Evolutionary conservation across 306 rosid species (phyloP).

Genomic region (Castanopsis chinensis): DNA sequence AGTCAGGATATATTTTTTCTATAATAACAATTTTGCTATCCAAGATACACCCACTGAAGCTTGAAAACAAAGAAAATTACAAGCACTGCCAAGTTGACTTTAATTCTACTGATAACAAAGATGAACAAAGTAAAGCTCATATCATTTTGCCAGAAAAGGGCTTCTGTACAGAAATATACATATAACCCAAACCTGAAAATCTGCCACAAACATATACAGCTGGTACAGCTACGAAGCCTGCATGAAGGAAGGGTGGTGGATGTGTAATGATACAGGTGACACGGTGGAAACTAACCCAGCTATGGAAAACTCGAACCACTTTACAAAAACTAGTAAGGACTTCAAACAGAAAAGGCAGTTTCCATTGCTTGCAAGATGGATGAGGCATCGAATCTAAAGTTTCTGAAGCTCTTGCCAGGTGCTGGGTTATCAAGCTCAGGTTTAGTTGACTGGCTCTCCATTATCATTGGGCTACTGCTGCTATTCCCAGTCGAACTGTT

Average conservation of each 20-base stretch:
- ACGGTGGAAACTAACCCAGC: constrained; percentile 23
- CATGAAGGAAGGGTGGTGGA: constrained; percentile 1
- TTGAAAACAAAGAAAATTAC: background rate
- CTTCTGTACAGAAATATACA: constrained; percentile 58
- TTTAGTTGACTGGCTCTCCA: constrained; percentile 55
- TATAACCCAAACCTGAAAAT: constrained; percentile 38
- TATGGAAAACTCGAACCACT: constrained; percentile 21
- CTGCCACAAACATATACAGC: constrained; percentile 36
- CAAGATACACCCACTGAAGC: background rate
- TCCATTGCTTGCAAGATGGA: constrained; percentile 75
- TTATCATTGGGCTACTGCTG: constrained; percentile 39
- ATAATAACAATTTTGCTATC: background rate
- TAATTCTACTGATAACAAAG: constrained; percentile 4
- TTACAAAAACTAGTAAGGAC: constrained; percentile 31
- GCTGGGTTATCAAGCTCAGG: constrained; percentile 55
- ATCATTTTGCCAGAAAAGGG: constrained; percentile 23
- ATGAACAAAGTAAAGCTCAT: constrained; percentile 21
- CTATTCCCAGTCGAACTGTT: constrained; percentile 55
- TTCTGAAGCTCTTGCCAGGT: constrained; percentile 75
- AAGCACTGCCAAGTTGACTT: background rate
- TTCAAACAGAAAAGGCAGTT: constrained; percentile 55
- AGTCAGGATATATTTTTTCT: no score
- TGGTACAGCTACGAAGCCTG: constrained; percentile 28
- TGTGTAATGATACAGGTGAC: constrained; percentile 19
- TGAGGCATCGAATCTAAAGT: constrained; percentile 63